Evolutionary conservation across 495 filamentous ascomycete species (phyloP), one percentile per base, ranked within the genome.

Genomic region (Hyaloscypha finlandica): DNA sequence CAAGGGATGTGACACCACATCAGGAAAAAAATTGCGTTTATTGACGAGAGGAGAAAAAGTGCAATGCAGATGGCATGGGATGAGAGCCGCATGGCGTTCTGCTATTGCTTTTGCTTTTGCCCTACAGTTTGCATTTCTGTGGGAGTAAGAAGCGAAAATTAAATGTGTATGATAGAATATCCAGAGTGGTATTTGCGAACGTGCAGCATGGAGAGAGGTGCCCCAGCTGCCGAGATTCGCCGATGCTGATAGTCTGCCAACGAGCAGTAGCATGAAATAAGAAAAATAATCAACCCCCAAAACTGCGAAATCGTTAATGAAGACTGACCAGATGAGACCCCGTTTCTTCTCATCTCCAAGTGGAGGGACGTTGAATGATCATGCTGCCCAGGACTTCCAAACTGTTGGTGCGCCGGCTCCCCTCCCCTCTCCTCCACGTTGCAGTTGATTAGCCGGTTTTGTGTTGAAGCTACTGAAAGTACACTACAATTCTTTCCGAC

Each of bases 231-330:
- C 37, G 29, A 61, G 59, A 14, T 29, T 33, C 39, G 29, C 30
- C 61, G 61, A 64, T 64, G 48, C 61, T 64, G 61, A 56, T 64
- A 56, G 22, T 45, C 61, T 64, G 61, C 61, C 52, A 39, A 52
- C 29, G 61, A 64, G 61, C 52, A 64, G 61, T 64, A 64, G 61
- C 61, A 64, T 63, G 48, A 51, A 64, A 64, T 64, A 51, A 64
- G 35, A 64, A 42, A 25, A 63, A 56, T 56, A 64, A 35, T 35
- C 32, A 64, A 64, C 0, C 53, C 29, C 29, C 22, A 56, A 56
- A 53, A 6, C 51, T 53, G 25, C 22, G 51, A 53, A 5, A 53
- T 53, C 51, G 9, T 6, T 53, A 16, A 6, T 25, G 35, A 37
- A 37, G 35, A 8, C 35, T 37, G 25, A 37, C 12, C 35, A 37